Evolutionary conservation across 306 rosid genomes (phyloP).

Genomic region (Sechiopsis laciniata): DNA sequence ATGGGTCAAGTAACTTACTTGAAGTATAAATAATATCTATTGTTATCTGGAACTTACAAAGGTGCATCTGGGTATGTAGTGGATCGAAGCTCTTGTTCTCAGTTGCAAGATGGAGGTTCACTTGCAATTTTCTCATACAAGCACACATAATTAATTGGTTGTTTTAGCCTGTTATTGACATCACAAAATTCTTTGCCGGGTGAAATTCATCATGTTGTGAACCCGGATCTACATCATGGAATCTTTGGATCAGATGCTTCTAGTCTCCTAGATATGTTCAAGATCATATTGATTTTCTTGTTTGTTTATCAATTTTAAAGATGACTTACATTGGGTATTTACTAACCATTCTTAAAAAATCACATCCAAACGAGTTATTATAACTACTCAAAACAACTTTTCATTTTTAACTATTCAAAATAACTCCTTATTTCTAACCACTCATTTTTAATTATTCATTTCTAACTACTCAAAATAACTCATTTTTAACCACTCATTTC

Average conservation of each 20-base stretch:
- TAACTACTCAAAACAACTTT: too few species aligned
- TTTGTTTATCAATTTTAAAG: too few species aligned
- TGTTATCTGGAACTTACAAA: background rate
- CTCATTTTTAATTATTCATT: too few species aligned
- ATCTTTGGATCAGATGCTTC: conserved; percentile 60
- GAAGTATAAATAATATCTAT: background rate
- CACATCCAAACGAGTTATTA: too few species aligned
- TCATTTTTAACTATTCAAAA: too few species aligned
- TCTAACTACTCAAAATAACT: too few species aligned
- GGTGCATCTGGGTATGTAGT: background rate
- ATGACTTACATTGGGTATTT: too few species aligned
- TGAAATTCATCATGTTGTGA: conserved; percentile 72
- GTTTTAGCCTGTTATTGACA: background rate
- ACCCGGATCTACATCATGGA: conserved; percentile 86
- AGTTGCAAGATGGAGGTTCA: background rate
- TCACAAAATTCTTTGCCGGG: conserved; percentile 38
- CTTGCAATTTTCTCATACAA: background rate
- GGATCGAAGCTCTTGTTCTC: too few species aligned
- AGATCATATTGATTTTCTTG: conserved; percentile 71
- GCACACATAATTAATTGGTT: background rate
- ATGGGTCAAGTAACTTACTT: too few species aligned
- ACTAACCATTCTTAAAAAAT: too few species aligned
- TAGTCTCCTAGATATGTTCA: conserved; percentile 66
- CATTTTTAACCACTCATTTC: too few species aligned
- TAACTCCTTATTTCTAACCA: too few species aligned